Evolutionary conservation across 352 stramenopile genomes (phyloP).

Genomic region (Globisporangium canariense): DNA sequence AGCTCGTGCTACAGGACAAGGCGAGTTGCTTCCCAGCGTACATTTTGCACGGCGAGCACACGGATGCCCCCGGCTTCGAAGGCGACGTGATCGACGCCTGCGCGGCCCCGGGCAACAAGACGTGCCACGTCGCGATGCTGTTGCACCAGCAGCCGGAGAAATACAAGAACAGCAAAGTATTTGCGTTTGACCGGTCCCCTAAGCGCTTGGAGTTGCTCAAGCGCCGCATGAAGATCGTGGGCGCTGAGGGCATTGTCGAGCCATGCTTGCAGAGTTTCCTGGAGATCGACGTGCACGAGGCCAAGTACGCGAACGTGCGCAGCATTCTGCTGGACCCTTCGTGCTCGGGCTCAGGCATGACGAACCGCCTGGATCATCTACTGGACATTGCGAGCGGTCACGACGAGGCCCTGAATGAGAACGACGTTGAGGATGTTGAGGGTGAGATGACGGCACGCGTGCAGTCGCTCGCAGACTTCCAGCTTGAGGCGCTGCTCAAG

Average conservation of each 20-base stretch:
- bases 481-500: constrained; percentile 91
- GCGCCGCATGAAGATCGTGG: constrained; percentile 81
- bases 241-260: constrained; percentile 75
- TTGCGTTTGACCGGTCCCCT: constrained; percentile 92
- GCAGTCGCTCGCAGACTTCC: constrained; percentile 93
- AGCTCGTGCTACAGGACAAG: constrained; percentile 96
- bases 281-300: constrained; percentile 67
- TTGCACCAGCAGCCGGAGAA: constrained; percentile 64
- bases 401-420: constrained; percentile 36
- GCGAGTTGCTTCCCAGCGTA: constrained; percentile 97
- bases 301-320: constrained; percentile 85
- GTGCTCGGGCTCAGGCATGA: constrained; percentile 96
- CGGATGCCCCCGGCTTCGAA: constrained; percentile 35
- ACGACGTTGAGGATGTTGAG: constrained; percentile 38
- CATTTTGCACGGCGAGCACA: constrained; percentile 84
- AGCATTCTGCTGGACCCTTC: constrained; percentile 95
- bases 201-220: constrained; percentile 88
- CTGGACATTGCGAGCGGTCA: constrained; percentile 80
- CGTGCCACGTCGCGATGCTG: constrained; percentile 94
- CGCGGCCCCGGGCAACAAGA: constrained; percentile 98
- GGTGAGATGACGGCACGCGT: constrained; percentile 74
- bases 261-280: constrained; percentile 92
- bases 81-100: constrained; percentile 95
- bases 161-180: constrained; percentile 73
- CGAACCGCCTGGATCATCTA: constrained; percentile 90